These are phyloP conservation scores for Fonsecaea pedrosoi DNA, from an alignment of 2,329 filamentous ascomycete species.

Conservation along the genomic window DNA sequence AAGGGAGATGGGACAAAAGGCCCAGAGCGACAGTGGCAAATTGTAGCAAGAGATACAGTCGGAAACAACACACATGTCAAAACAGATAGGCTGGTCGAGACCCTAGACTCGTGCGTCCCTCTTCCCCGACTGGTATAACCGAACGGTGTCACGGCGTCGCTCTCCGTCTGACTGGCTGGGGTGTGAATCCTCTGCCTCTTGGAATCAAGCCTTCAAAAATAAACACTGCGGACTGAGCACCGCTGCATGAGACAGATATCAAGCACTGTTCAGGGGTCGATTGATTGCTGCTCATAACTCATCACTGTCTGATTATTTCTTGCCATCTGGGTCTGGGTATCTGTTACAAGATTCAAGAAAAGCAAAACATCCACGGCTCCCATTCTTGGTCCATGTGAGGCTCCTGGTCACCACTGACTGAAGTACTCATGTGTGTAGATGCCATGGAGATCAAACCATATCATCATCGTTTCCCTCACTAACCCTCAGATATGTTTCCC, in stretches of 20 bases:
- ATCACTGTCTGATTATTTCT: conserved; percentile 18
- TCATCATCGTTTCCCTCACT: conserved; percentile 4
- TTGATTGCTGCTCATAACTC: conserved; percentile 10
- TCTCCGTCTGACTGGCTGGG: neutral
- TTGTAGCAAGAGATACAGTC: no score
- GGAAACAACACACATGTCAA: no score
- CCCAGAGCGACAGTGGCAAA: no score
- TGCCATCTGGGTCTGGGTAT: conserved; percentile 13
- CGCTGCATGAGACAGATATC: neutral
- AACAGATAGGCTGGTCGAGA: neutral
- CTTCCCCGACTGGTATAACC: neutral
- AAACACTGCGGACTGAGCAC: neutral
- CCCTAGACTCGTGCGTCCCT: neutral
- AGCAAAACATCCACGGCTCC: conserved; percentile 21
- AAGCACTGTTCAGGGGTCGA: neutral
- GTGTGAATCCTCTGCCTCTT: neutral
- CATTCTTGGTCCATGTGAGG: neutral
- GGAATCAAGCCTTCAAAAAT: neutral
- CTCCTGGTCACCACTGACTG: neutral
- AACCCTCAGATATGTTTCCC: neutral
- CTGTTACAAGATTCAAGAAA: conserved; percentile 4
- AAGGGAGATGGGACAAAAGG: neutral
- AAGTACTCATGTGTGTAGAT: conserved; percentile 11
- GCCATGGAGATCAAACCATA: conserved; percentile 23
- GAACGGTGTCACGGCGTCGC: conserved; percentile 1